Evolutionary conservation across 371 early-diverging fungal species (phyloP), one percentile per base, ranked within the genome.

Genomic region (Mortierella sp.): DNA sequence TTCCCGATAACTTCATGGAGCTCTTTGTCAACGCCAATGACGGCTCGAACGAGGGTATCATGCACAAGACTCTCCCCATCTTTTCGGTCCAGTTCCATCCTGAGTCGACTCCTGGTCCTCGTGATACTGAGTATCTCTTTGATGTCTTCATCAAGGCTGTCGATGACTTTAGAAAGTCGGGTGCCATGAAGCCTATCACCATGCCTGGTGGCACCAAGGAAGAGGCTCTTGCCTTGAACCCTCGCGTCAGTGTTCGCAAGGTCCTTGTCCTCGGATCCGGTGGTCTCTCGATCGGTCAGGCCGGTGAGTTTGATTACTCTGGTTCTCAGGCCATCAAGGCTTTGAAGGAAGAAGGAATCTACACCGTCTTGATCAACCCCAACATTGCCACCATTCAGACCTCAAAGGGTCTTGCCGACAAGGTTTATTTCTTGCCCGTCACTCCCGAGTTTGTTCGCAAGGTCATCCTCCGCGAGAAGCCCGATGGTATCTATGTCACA

Each of bases 51-150:
- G 99, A 98, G 85, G 99, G 99, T 74, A 96, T 97, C 66, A 89
- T 93, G 81, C 96, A 97, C 88, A 90, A 84, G 65, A 82, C 89
- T 4, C 80, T 95, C 26, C 99, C 99, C 23, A 94, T 92, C 85
- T 98, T 96, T 84, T 95, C 96, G 51, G 99, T 98, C 12, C 99
- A 98, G 84, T 98, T 98, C 91, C 99, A 98, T 85, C 99, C 99
- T 47, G 99, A 98, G 82, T 92, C 96, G 6, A 93, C 93, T 16
- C 96, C 99, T n/a, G 99, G 99, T 64, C 99, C 99, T 30, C 93
- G 95, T 75, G 99, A 98, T 75, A 96, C 98, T 28, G 97, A 97
- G 76, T 95, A 93, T 81, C 83, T 98, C 62, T 98, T 98, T 75
- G 96, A 98, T 79, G 91, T 94, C 52, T 98, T 97, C 77, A 91